Evolutionary conservation across 2,329 filamentous ascomycete species (phyloP), one percentile per base, ranked within the genome.

Genomic region (Colletotrichum sansevieriae): DNA sequence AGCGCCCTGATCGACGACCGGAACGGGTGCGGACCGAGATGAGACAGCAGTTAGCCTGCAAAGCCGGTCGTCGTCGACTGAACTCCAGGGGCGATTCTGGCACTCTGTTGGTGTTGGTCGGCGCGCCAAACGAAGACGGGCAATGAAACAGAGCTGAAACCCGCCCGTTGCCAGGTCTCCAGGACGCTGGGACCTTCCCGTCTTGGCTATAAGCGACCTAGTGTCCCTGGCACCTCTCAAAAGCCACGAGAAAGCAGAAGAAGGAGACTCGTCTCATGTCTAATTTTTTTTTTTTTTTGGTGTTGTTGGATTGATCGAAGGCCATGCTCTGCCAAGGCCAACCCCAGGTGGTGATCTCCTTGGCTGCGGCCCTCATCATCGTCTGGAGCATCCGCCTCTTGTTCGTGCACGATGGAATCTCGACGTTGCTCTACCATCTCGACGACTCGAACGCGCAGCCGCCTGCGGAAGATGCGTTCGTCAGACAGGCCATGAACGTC

Each of bases 401-500:
- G 4, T 44, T 68, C 2, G 44, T 68, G 10, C 44, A 58, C 13
- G 44, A 69, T 33, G 51, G 41, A 2, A 49, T 61, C 10, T 65
- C 56, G 12, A 56, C 66, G 2, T 54, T 70, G 4, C 54, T 70
- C 3, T 46, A 52, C 20, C 43, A 49, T 15, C 41, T 41, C 12
- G 57, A 43, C 22, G 59, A 49, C 9, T 41, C 57, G 6, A 44
- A 11, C 44, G 35, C 55, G 25, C 67, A 69, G 25, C 65, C 72
- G 25, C 65, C 72, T 11, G 51, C 52, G 0, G 71, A 63, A 29
- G 71, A 37, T 13, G 6, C 9, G 8, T 78, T 78, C 60, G 15
- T 77, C 25, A 69, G 59, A 25, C 59, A 71, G 57, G 76, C 76
- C 9, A 73, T 73, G 55, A 47, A 63, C 15, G 75, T 82, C 71